Percentiles rank a stretch among this genome's conserved stretches.
These are phyloP conservation scores for Alternaria atra DNA, from an alignment of 2,329 filamentous ascomycete genomes.

Conservation along the genomic window DNA sequence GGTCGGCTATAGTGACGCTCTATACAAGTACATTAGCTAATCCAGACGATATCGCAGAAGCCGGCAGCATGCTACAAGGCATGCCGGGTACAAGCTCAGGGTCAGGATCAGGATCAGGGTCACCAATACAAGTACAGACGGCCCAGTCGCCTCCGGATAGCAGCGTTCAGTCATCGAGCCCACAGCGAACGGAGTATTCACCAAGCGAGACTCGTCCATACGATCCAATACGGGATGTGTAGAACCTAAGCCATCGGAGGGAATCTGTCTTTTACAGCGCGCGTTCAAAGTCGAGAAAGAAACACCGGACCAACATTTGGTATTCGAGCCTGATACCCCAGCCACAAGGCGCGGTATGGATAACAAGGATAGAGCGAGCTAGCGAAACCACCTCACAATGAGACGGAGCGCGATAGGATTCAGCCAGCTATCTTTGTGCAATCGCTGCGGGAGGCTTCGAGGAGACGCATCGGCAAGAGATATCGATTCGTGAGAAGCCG, in stretches of 20 bases:
- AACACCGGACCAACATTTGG: slow-evolving; percentile 22
- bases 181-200: slow-evolving; percentile 44
- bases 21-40: slow-evolving; percentile 42
- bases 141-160: slow-evolving; percentile 37
- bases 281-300: slow-evolving; percentile 22
- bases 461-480: slow-evolving; percentile 11
- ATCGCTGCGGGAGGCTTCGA: slow-evolving; percentile 12
- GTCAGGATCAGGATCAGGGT: slow-evolving; percentile 23
- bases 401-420: slow-evolving; percentile 11
- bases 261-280: slow-evolving; percentile 29
- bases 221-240: slow-evolving; percentile 50
- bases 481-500: slow-evolving; percentile 18
- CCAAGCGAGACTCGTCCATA: slow-evolving; percentile 48
- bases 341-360: slow-evolving; percentile 18
- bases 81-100: slow-evolving; percentile 37
- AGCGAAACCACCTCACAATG: slow-evolving; percentile 10
- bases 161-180: slow-evolving; percentile 41
- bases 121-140: slow-evolving; percentile 41
- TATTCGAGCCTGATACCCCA: slow-evolving; percentile 32
- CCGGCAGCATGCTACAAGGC: slow-evolving; percentile 49
- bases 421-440: slow-evolving; percentile 10
- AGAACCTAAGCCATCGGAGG: slow-evolving; percentile 25
- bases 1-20: slow-evolving; percentile 24
- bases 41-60: slow-evolving; percentile 42
- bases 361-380: slow-evolving; percentile 12